Conservation (phyloP, 2,329 filamentous ascomycete species). For the Fusarium tanahbumbuense region DNA sequence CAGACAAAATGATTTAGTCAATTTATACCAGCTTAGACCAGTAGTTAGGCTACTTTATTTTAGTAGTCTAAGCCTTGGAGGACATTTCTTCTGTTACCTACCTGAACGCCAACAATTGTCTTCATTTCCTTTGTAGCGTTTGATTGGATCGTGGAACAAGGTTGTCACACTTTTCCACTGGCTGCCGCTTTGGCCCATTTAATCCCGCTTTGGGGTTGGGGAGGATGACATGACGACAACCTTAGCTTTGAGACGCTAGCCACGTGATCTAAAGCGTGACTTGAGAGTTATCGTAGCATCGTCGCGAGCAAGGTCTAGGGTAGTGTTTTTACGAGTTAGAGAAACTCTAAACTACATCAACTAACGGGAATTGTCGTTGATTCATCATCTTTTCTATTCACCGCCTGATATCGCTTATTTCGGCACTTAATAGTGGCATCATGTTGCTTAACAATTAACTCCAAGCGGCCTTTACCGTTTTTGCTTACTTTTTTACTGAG, state of each 20-base stretch:
- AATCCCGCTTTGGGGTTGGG: neutral
- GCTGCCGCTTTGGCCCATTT: slow-evolving; percentile 4
- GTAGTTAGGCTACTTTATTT: too few relatives aligned
- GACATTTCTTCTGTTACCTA: too few relatives aligned
- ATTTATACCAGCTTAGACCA: too few relatives aligned
- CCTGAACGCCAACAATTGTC: slow-evolving; percentile 6
- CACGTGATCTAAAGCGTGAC: slow-evolving; percentile 9
- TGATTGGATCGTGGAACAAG: slow-evolving; percentile 32
- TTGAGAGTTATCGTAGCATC: neutral
- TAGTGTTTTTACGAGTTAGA: neutral
- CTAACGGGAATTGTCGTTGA: neutral
- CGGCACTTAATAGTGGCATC: slow-evolving; percentile 21
- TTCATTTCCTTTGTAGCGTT: slow-evolving; percentile 26
- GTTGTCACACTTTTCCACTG: slow-evolving; percentile 25
- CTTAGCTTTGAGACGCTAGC: neutral
- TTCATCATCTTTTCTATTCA: slow-evolving; percentile 13
- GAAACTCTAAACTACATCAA: slow-evolving; percentile 6
- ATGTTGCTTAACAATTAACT: neutral
- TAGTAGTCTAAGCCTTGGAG: too few relatives aligned
- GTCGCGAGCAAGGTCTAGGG: slow-evolving; percentile 12
- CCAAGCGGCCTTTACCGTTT: neutral
- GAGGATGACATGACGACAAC: slow-evolving; percentile 32
- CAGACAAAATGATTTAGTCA: too few relatives aligned
- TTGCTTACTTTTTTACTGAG: slow-evolving; percentile 14
- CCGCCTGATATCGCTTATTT: slow-evolving; percentile 4